phyloP scores from a whole-genome alignment of 1,284 basidiomycete species.

The Cutaneotrichosporon spelunceum region DNA sequence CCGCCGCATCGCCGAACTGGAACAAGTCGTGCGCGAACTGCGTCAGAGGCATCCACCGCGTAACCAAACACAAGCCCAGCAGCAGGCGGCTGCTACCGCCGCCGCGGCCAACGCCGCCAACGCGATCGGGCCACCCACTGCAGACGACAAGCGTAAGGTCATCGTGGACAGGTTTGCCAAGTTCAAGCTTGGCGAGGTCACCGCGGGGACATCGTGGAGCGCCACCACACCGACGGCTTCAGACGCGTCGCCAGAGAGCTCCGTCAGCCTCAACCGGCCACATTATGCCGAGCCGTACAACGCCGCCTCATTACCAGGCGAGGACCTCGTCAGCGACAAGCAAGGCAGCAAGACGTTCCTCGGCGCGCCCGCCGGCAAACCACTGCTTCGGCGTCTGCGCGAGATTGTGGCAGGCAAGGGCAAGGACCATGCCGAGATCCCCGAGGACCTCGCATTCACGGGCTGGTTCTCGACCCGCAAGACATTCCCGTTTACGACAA shows the following conservation, averaged over 20 bases:
- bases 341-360: constrained; percentile 42
- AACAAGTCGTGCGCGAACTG: constrained; percentile 75
- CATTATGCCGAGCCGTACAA: constrained; percentile 37
- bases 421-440: constrained; percentile 28
- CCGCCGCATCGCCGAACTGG: constrained; percentile 81
- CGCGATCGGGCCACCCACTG: constrained; percentile 2
- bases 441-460: constrained; percentile 47
- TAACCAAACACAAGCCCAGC: constrained; percentile 10
- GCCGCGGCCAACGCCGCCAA: neutral
- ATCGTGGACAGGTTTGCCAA: constrained; percentile 48
- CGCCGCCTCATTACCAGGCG: constrained; percentile 39
- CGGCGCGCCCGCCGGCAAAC: constrained; percentile 42
- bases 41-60: constrained; percentile 37
- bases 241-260: constrained; percentile 16
- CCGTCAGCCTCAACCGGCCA: constrained; percentile 7
- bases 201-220: constrained; percentile 24
- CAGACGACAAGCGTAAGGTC: constrained; percentile 38
- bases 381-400: constrained; percentile 37
- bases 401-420: constrained; percentile 20
- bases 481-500: constrained; percentile 52
- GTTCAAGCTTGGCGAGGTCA: constrained; percentile 48
- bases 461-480: constrained; percentile 49
- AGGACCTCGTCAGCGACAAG: constrained; percentile 43
- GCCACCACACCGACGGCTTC: constrained; percentile 7
- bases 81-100: constrained; percentile 2